These are phyloP conservation scores for Aspergillus brunneoviolaceus DNA, from an alignment of 2,329 filamentous ascomycete genomes.

Conservation along the genomic window DNA sequence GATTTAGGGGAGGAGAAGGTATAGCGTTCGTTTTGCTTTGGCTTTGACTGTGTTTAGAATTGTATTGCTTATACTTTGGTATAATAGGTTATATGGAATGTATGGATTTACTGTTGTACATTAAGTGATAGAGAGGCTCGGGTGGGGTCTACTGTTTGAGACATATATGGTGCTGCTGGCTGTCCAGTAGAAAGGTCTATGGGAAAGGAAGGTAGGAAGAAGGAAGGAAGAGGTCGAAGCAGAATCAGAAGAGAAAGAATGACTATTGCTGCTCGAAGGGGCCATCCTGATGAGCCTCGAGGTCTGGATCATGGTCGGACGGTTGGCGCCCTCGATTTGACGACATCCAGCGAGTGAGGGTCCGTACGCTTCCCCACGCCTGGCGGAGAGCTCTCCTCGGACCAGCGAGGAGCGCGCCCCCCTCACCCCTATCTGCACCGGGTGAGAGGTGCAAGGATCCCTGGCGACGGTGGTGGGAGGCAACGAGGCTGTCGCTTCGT, in stretches of 20 bases:
- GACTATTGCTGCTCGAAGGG: not conserved
- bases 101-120: not conserved
- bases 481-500: conserved; percentile 6
- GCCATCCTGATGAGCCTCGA: conserved; percentile 12
- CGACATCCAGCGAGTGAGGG: conserved; percentile 26
- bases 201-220: not conserved
- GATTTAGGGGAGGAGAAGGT: too few species aligned
- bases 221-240: not conserved
- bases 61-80: too few species aligned
- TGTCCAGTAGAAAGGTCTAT: not conserved
- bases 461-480: conserved; percentile 1
- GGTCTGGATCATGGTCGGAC: conserved; percentile 8
- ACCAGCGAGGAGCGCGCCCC: conserved; percentile 24
- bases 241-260: not conserved
- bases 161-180: not conserved
- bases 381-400: conserved; percentile 27
- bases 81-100: not conserved
- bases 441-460: not conserved
- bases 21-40: too few species aligned
- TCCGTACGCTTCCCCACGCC: conserved; percentile 28
- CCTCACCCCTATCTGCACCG: conserved; percentile 1
- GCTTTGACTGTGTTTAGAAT: too few species aligned
- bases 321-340: conserved; percentile 1
- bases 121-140: not conserved
- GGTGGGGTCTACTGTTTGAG: not conserved